Evolutionary conservation across 2,329 filamentous ascomycete species (phyloP), one percentile per base, ranked within the genome.

Genomic region (Cladosporium austrohemisphaericum): DNA sequence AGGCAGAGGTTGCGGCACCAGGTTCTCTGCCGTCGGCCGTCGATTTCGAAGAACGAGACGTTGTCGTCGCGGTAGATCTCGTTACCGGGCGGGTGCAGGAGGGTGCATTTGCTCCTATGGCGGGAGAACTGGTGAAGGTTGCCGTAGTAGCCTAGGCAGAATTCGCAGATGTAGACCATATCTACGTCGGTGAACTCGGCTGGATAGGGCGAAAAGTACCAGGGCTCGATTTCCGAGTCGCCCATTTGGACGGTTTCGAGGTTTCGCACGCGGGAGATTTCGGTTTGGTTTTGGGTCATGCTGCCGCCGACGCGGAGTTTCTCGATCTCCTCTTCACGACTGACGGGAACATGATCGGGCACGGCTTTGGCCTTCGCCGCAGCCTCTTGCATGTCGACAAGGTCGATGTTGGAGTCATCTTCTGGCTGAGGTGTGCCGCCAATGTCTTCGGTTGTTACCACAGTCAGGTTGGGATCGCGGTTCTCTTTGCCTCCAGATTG

Each of bases 131-230:
- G 83, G 56, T 87, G 88, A 50, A 83, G 74, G 63, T 91, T 84
- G 54, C 85, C 89, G 63, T 88, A 96, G 70, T 98, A 98, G 57
- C 81, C 85, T 19, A 98, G 77, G 63, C 93, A 98, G 70, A 96
- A 96, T 68, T 98, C 94, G 78, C 94, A 96, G 60, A 98, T 92
- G 71, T 87, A 96, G 57, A 97, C 88, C 56, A 93, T 78, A 58
- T 98, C 93, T 58, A 86, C 86, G 59, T 93, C 86, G 18, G 85
- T 85, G 66, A 95, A 97, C 2, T 84, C 77, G 63, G 94, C 86
- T 0, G 93, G 93, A 62, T 98, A 98, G 0, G 93, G 93, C 4
- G 90, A 95, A 72, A 98, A 98, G 69, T 98, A 98, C 93, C 93
- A 98, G 0, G 93, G 93, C 66, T 95, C 94, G 35, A 98, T 81